Evolutionary conservation across 768 basidiomycete species (phyloP).

Genomic region (Suillus subalutaceus): DNA sequence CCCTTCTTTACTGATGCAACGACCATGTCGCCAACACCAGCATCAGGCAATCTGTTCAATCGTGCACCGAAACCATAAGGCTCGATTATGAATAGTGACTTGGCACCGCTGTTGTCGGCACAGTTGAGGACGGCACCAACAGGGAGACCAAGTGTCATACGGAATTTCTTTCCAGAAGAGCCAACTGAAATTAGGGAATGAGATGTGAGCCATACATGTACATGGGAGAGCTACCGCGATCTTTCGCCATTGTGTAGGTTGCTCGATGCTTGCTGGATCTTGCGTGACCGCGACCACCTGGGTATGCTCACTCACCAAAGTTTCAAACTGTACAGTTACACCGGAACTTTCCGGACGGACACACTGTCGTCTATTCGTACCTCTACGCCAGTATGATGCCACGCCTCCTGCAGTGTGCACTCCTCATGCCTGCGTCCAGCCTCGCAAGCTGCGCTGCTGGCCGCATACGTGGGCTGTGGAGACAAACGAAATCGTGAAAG

Average conservation of each 20-base stretch:
- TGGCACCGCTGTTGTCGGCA: conserved; percentile 99
- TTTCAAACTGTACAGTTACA: conserved; percentile 7
- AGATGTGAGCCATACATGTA: conserved; percentile 5
- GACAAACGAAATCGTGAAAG: neutral
- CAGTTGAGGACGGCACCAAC: conserved; percentile 96
- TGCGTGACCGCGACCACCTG: neutral
- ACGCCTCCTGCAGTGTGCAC: neutral
- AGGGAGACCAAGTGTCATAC: conserved; percentile 92
- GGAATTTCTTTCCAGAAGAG: conserved; percentile 94
- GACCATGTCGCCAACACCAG: conserved; percentile 93
- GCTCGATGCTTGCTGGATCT: conserved; percentile 2
- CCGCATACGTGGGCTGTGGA: neutral
- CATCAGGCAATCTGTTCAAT: conserved; percentile 96
- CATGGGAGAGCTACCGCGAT: conserved; percentile 4
- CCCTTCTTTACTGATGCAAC: conserved; percentile 99
- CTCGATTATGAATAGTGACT: conserved; percentile 93
- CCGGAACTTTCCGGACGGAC: neutral
- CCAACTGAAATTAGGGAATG: conserved; percentile 37
- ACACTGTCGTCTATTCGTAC: neutral
- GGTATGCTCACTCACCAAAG: conserved; percentile 2
- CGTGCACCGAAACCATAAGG: conserved; percentile 95
- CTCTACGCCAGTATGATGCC: no score
- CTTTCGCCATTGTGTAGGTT: conserved; percentile 7
- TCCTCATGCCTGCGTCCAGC: neutral
- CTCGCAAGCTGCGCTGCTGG: neutral